Conservation (phyloP, 106 monocot genomes). For the Posidonia australis region DNA sequence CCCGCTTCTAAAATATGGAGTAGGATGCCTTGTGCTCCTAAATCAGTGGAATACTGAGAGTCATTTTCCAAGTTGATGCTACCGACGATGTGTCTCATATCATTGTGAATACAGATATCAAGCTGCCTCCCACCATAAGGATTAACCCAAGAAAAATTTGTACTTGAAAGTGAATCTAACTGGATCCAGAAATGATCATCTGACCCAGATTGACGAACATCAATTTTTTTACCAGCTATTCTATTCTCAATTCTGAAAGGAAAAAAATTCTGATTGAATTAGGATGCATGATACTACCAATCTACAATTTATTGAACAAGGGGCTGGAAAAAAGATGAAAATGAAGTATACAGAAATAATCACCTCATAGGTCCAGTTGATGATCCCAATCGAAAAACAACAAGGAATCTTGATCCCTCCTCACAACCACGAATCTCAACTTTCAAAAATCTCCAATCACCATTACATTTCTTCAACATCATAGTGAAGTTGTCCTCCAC, state of each 20-base stretch:
- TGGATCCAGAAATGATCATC: constrained; percentile 48
- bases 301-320: not conserved
- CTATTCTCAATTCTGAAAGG: constrained; percentile 78
- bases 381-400: constrained; percentile 63
- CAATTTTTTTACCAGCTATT: constrained; percentile 26
- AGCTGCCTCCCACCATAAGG: constrained; percentile 55
- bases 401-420: constrained; percentile 81
- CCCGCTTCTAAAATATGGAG: constrained; percentile 37
- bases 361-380: constrained; percentile 76
- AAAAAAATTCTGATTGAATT: not conserved
- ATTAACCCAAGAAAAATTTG: constrained; percentile 72
- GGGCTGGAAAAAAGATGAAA: not conserved
- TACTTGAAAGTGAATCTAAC: constrained; percentile 57
- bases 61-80: constrained; percentile 52
- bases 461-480: constrained; percentile 48
- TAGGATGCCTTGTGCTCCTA: constrained; percentile 37
- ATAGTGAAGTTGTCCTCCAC: constrained; percentile 72
- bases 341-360: not conserved
- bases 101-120: constrained; percentile 40
- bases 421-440: constrained; percentile 93
- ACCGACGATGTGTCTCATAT: constrained; percentile 17
- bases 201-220: constrained; percentile 57
- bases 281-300: not conserved
- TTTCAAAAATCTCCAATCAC: constrained; percentile 53
- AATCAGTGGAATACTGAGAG: constrained; percentile 19